Base-by-base conservation (phyloP, 176 grass and related monocot species). In the Echinochloa phyllopogon region DNA sequence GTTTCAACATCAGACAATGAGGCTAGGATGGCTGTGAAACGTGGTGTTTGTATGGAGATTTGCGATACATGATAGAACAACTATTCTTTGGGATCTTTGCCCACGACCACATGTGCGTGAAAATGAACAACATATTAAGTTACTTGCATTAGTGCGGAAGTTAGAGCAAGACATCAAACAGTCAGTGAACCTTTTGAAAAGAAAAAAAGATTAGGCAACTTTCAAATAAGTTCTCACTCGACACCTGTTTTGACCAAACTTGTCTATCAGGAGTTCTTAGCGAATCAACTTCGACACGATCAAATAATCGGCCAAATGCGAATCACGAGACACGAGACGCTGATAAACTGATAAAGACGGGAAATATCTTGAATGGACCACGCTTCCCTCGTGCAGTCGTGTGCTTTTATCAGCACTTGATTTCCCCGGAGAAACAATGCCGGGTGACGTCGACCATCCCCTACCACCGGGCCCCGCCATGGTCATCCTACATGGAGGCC, bases 381-480 rank as follows among this genome's bases (percentile, higher is more conserved):
- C 43, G 63, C 38, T 27, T 52, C 62, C 71, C 83, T 86, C 83
- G 82, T 89, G 87, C 59, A 9, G 9, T 33, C 29, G 29, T 33
- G 29, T 33, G 29, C 29, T 33, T 13, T 0, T 20, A 5, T 49
- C 48, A 20, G 2, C 2, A 29, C 9, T 60, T 25, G 10, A 56
- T 41, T 63, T n/a, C 6, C 21, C 47, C 8, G 0, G 0, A 11
- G 0, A 36, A 66, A 55, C 20, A 6, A 18, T 5, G 14, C 18
- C 18, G 37, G 0, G 1, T 10, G 75, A 74, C 70, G 27, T 45
- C 10, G 33, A 43, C 60, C 15, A 8, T 52, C 67, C 2, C 68
- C 74, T 67, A 79, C 87, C 0, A 4, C 21, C 0, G 69, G 87
- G 69, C 3, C 71, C 65, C 76, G 4, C 10, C 3, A 40, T 4